phyloP scores from a whole-genome alignment of 768 basidiomycete genomes.

The Chalciporus piperatus region DNA sequence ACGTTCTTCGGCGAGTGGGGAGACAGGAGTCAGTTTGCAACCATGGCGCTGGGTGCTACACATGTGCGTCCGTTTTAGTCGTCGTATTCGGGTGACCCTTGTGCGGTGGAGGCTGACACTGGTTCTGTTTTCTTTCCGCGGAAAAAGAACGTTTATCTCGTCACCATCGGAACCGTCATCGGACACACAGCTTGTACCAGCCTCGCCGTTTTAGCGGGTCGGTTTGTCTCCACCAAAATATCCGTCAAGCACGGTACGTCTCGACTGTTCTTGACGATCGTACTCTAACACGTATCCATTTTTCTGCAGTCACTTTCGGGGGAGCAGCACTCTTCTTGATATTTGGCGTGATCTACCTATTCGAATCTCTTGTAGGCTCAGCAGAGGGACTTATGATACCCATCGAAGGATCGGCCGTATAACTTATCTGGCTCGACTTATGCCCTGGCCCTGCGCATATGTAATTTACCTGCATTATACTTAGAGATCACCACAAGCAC shows the following conservation, averaged over 20 bases:
- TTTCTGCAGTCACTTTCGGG: conserved; percentile 66
- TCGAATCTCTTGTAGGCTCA: conserved; percentile 47
- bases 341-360: conserved; percentile 78
- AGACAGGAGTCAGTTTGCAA: conserved; percentile 95
- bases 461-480: conserved; percentile 3
- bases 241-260: conserved; percentile 85
- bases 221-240: conserved; percentile 90
- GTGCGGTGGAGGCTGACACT: conserved; percentile 5
- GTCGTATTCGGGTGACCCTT: background rate
- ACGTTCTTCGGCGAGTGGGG: conserved; percentile 99
- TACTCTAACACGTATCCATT: background rate
- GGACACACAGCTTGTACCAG: conserved; percentile 88
- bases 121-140: background rate
- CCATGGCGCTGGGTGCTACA: conserved; percentile 91
- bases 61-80: conserved; percentile 57
- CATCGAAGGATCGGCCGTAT: conserved; percentile 1
- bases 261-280: background rate
- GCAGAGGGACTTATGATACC: conserved; percentile 21
- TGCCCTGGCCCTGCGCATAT: background rate
- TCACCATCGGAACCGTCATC: conserved; percentile 84
- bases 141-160: conserved; percentile 83
- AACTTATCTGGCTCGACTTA: background rate
- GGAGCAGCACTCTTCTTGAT: conserved; percentile 81
- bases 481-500: background rate
- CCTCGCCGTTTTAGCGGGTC: conserved; percentile 90